Percentiles rank a stretch among this genome's conserved stretches.
Evolutionary conservation across 225 moss, liverwort and hornwort species (phyloP).

Genomic region (Marchantia paleacea): DNA sequence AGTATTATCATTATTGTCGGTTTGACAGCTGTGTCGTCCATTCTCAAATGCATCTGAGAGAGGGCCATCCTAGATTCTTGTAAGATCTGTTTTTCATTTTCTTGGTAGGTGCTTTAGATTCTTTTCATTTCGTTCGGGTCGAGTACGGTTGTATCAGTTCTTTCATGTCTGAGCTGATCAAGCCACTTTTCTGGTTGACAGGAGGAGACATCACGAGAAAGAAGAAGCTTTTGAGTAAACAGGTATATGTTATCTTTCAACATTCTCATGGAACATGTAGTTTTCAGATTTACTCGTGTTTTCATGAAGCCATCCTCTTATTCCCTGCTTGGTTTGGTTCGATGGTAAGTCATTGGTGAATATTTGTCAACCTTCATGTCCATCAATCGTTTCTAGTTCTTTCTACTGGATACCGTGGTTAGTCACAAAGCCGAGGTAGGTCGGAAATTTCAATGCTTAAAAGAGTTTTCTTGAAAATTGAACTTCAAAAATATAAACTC

Average conservation of each 20-base stretch:
- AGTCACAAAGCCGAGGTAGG: neutral
- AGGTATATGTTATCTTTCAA: slow-evolving; percentile 25
- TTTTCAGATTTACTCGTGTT: no score
- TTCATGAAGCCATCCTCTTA: no score
- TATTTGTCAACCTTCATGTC: neutral
- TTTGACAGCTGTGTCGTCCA: no score
- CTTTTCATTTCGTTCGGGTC: neutral
- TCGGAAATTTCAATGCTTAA: no score
- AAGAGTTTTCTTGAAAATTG: neutral
- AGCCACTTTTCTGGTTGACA: neutral
- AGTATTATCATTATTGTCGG: no score
- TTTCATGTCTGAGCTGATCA: neutral
- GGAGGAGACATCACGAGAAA: slow-evolving; percentile 84
- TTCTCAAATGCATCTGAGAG: no score
- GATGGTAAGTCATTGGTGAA: neutral
- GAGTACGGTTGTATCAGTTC: neutral
- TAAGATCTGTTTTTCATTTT: neutral
- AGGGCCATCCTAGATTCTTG: no score
- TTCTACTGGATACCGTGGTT: neutral
- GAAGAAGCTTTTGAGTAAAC: slow-evolving; percentile 89
- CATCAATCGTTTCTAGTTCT: neutral
- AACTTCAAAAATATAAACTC: neutral
- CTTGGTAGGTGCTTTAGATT: neutral
- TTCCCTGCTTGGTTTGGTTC: neutral
- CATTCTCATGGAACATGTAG: neutral